Conservation (phyloP, 2,329 filamentous ascomycete genomes). For the Arthrinium puccinioides region DNA sequence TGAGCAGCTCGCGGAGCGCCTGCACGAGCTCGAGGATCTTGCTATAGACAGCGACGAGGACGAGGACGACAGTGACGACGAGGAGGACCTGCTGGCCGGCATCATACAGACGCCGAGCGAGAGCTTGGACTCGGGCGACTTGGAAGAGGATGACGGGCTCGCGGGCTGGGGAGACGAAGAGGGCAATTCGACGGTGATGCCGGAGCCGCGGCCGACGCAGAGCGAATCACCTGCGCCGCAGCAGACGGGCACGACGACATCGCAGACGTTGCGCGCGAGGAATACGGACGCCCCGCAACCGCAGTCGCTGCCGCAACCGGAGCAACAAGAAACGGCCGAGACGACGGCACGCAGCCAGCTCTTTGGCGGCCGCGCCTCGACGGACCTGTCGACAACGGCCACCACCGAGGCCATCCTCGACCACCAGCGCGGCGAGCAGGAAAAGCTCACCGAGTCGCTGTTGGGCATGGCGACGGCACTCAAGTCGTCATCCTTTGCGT, state of each 20-base stretch:
- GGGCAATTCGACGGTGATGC: constrained; percentile 12
- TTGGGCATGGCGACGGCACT: constrained; percentile 71
- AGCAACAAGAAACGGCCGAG: constrained; percentile 6
- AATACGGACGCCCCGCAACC: constrained; percentile 2
- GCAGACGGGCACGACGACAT: constrained; percentile 16
- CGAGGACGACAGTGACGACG: constrained; percentile 34
- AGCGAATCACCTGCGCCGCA: constrained; percentile 1
- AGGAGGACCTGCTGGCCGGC: constrained; percentile 49
- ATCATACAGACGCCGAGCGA: constrained; percentile 49
- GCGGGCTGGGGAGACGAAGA: constrained; percentile 4
- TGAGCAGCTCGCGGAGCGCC: constrained; percentile 56
- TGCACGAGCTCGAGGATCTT: constrained; percentile 63
- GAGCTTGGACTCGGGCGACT: constrained; percentile 34
- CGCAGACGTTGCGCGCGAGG: constrained; percentile 24
- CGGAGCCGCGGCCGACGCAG: constrained; percentile 7
- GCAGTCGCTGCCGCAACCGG: not conserved
- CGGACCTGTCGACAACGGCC: constrained; percentile 34
- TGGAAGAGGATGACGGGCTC: constrained; percentile 6
- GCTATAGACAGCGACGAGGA: constrained; percentile 31
- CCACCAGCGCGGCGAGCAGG: constrained; percentile 74
- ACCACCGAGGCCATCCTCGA: constrained; percentile 67
- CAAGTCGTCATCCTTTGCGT: constrained; percentile 66
- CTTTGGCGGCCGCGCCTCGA: constrained; percentile 32
- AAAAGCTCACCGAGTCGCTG: constrained; percentile 74
- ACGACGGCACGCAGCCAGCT: constrained; percentile 31